Evolutionary conservation across 2,329 filamentous ascomycete genomes (phyloP).

Genomic region (Trichoderma harzianum): DNA sequence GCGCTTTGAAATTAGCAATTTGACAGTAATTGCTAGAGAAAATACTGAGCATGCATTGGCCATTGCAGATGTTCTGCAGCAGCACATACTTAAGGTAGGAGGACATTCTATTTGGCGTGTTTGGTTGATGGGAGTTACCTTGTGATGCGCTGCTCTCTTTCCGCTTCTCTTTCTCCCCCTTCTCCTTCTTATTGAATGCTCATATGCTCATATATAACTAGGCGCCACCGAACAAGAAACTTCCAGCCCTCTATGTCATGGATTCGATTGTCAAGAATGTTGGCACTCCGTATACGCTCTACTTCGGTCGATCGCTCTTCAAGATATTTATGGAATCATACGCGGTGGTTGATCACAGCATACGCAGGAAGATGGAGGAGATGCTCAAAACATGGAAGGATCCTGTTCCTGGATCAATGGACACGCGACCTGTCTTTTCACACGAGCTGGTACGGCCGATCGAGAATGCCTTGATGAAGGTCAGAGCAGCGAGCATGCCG

Average conservation of each 20-base stretch:
- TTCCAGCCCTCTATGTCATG: conserved; percentile 94
- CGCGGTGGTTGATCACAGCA: conserved; percentile 76
- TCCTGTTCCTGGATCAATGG: conserved; percentile 88
- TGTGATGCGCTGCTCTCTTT: neutral
- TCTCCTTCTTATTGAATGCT: neutral
- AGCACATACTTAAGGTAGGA: conserved; percentile 92
- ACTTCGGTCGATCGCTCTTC: conserved; percentile 88
- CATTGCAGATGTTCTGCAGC: conserved; percentile 85
- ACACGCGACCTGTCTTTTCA: conserved; percentile 88
- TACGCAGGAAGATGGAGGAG: conserved; percentile 89
- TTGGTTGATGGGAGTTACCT: neutral
- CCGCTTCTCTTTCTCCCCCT: neutral
- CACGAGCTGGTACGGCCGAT: conserved; percentile 84
- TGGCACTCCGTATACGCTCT: conserved; percentile 93
- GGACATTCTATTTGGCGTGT: neutral
- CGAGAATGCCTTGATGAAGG: conserved; percentile 90
- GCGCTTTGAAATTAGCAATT: conserved; percentile 91
- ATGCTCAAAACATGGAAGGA: conserved; percentile 99
- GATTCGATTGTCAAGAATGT: conserved; percentile 99
- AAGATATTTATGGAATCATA: conserved; percentile 97
- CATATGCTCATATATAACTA: conserved; percentile 47
- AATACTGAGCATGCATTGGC: conserved; percentile 93
- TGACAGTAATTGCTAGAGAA: conserved; percentile 96
- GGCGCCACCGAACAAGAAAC: conserved; percentile 83
- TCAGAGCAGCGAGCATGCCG: conserved; percentile 59